phyloP scores from a whole-genome alignment of 148 eudicot species.

The Gaultheria prostrata region DNA sequence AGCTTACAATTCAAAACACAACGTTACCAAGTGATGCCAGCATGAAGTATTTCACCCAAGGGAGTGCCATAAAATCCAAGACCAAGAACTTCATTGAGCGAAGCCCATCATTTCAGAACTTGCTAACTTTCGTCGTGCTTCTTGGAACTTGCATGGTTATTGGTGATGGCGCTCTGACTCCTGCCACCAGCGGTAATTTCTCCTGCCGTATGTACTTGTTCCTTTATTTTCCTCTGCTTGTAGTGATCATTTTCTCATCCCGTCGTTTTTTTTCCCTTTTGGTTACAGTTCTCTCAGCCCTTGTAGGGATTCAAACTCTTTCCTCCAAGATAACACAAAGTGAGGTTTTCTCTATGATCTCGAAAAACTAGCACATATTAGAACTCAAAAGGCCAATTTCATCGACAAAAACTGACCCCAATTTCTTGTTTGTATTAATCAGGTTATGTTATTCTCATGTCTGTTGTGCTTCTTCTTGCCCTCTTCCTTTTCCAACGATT shows the following conservation, averaged over 20 bases:
- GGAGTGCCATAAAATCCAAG: conserved; percentile 11
- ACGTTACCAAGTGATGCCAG: neutral
- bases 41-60: conserved; percentile 7
- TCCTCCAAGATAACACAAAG: conserved; percentile 34
- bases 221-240: neutral
- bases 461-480: conserved; percentile 29
- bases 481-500: conserved; percentile 33
- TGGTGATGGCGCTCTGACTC: conserved; percentile 21
- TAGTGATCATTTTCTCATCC: neutral
- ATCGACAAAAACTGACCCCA: neutral
- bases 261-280: neutral
- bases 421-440: neutral
- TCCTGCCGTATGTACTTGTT: no score
- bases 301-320: conserved; percentile 30
- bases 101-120: neutral
- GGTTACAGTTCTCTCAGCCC: conserved; percentile 35
- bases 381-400: neutral
- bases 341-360: neutral
- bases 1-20: conserved; percentile 9
- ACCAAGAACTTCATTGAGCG: conserved; percentile 17
- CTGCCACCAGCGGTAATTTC: conserved; percentile 17
- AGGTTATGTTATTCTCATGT: conserved; percentile 24
- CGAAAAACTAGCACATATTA: neutral
- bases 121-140: conserved; percentile 8
- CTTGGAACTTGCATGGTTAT: conserved; percentile 24